Percentiles rank a stretch among this genome's conserved stretches.
These are phyloP conservation scores for Aspergillus fumigatiaffinis DNA, from an alignment of 2,329 filamentous ascomycete genomes.

Conservation along the genomic window DNA sequence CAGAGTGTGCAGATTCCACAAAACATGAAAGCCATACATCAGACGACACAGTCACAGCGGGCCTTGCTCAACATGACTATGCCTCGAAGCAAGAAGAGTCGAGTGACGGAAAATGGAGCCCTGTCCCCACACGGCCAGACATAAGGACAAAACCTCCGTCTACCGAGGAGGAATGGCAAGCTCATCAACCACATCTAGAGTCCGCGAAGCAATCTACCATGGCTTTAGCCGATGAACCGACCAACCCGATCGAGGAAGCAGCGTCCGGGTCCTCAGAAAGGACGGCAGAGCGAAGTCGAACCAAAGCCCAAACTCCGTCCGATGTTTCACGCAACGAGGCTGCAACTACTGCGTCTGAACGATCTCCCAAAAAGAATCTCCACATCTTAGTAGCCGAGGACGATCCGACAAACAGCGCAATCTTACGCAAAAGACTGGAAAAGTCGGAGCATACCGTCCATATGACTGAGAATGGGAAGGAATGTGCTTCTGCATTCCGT, in stretches of 20 bases:
- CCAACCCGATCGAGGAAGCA: neutral
- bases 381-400: slow-evolving; percentile 77
- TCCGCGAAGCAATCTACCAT: neutral
- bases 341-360: neutral
- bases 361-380: slow-evolving; percentile 8
- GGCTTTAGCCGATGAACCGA: neutral
- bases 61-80: neutral
- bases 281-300: neutral
- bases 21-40: neutral
- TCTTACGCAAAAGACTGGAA: slow-evolving; percentile 74
- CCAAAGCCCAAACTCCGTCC: neutral
- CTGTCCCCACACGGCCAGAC: neutral
- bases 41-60: neutral
- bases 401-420: slow-evolving; percentile 80
- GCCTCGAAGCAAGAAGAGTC: neutral
- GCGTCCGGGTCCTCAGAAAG: neutral
- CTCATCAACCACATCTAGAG: neutral
- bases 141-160: neutral
- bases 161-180: neutral
- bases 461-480: slow-evolving; percentile 77
- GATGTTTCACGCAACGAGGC: neutral
- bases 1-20: neutral
- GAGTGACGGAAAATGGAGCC: no score
- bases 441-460: slow-evolving; percentile 68
- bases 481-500: slow-evolving; percentile 69